phyloP scores from a whole-genome alignment of 441 rosid genomes.

The Erodium texanum region DNA sequence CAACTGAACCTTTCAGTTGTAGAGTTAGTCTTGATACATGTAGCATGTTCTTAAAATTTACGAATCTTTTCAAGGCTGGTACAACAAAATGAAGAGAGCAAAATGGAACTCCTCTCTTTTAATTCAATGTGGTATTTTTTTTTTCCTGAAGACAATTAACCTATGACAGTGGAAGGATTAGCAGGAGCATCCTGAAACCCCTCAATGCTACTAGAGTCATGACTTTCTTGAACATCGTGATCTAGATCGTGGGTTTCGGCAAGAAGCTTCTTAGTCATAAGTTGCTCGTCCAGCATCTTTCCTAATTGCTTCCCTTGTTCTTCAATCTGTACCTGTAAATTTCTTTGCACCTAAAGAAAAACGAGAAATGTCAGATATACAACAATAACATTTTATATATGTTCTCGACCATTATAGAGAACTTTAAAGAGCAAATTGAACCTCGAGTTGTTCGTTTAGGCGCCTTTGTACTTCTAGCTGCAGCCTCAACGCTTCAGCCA shows the following conservation, averaged over 20 bases:
- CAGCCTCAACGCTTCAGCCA: constrained; percentile 18
- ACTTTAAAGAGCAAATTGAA: constrained; percentile 6
- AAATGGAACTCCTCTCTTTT: constrained; percentile 1
- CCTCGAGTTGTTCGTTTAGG: constrained; percentile 3
- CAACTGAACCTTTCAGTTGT: too few relatives aligned
- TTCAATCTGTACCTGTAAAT: constrained; percentile 25
- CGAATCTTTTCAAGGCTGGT: not conserved
- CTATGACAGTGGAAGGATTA: not conserved
- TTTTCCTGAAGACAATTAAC: not conserved
- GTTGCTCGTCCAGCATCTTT: constrained; percentile 22
- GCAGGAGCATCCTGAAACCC: not conserved
- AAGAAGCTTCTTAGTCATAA: constrained; percentile 5
- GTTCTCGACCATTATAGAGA: not conserved
- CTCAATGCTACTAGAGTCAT: not conserved
- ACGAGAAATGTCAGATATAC: not conserved
- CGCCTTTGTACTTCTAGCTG: constrained; percentile 10
- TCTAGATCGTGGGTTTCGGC: not conserved
- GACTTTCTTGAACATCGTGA: not conserved
- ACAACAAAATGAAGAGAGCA: not conserved
- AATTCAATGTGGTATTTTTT: not conserved
- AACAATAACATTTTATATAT: not conserved
- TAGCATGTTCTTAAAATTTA: too few relatives aligned
- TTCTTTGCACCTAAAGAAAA: constrained; percentile 23
- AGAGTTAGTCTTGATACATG: too few relatives aligned
- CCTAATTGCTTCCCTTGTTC: constrained; percentile 33